Base-by-base conservation (phyloP, 129 eudicot genomes). In the Smallanthus sonchifolius region DNA sequence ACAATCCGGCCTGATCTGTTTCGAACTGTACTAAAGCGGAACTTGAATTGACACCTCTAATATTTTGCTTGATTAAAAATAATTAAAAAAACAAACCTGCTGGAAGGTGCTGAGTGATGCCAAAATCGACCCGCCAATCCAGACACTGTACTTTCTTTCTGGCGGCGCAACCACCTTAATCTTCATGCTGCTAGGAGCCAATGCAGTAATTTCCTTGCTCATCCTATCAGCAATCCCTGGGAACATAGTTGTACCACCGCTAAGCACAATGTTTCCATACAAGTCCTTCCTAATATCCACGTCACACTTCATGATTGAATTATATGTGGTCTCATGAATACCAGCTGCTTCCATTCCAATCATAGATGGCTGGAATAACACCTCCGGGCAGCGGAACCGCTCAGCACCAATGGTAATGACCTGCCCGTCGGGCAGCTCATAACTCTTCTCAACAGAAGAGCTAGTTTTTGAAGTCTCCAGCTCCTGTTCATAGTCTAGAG, bases 101-200 rank as follows among this genome's bases (percentile, higher is more conserved):
- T 89, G 95, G 91, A 89, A 89, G 69, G 95, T 88, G 80, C 95
- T 88, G 79, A 88, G 95, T 6, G 95, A 88, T 8, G 95, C 95
- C 77, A 88, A 74, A 74, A 88, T 86, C 66, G 91, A 86, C 39
- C 95, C 95, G 75, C 95, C 95, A 6, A 88, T 88, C 95, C 92
- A 87, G 78, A 87, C 92, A 82, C 92, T 87, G 84, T 87, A 87
- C 78, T 87, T 87, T 64, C 92, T 84, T 80, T 87, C 92, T 0
- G 92, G 92, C 19, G 92, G 92, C 45, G 92, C 92, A 10, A 87
- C 92, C 43, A 88, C 95, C 82, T 88, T 88, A 67, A 88, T 88
- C 84, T 88, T 88, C 95, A 88, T 89, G 91, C 91, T 89, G 67
- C 95, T 89, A 0, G 95, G 95, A 19, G 95, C 95, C 56, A 89